Evolutionary conservation across 2,329 filamentous ascomycete species (phyloP).

Genomic region (Trichophyton simii): DNA sequence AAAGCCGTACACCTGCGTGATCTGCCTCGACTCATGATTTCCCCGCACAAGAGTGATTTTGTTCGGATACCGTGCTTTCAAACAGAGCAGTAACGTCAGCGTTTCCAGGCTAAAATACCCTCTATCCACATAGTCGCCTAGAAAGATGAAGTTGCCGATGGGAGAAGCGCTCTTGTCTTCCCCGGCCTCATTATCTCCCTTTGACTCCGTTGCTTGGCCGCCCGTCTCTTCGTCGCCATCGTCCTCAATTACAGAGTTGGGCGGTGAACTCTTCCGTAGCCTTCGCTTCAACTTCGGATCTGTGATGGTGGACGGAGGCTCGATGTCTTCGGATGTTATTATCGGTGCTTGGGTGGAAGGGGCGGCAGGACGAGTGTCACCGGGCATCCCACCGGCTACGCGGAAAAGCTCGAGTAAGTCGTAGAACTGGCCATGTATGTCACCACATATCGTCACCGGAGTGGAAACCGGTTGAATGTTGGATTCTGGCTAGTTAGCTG

Average conservation of each 20-base stretch:
- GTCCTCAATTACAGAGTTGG: slow-evolving; percentile 1
- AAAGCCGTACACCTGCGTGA: slow-evolving; percentile 98
- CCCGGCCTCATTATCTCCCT: neutral
- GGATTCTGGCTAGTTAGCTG: slow-evolving; percentile 52
- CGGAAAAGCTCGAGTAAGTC: slow-evolving; percentile 99
- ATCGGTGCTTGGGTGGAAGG: slow-evolving; percentile 11
- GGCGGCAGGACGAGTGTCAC: slow-evolving; percentile 83
- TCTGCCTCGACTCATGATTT: slow-evolving; percentile 97
- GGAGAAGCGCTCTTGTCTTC: neutral
- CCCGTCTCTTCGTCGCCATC: neutral
- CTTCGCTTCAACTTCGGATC: slow-evolving; percentile 10
- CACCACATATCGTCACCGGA: slow-evolving; percentile 94
- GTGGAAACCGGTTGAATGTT: slow-evolving; percentile 98
- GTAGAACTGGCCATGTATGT: slow-evolving; percentile 98
- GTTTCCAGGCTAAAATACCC: slow-evolving; percentile 99
- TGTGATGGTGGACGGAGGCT: slow-evolving; percentile 11
- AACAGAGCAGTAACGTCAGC: slow-evolving; percentile 61
- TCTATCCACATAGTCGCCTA: slow-evolving; percentile 95
- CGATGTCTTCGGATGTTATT: slow-evolving; percentile 13
- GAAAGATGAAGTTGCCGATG: slow-evolving; percentile 10
- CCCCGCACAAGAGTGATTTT: slow-evolving; percentile 97
- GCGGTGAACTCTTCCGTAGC: slow-evolving; percentile 1
- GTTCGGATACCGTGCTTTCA: slow-evolving; percentile 66
- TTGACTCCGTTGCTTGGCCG: neutral
- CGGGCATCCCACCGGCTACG: slow-evolving; percentile 94